Evolutionary conservation across 2,329 filamentous ascomycete species (phyloP).

Genomic region (Scolecobasidium constrictum): DNA sequence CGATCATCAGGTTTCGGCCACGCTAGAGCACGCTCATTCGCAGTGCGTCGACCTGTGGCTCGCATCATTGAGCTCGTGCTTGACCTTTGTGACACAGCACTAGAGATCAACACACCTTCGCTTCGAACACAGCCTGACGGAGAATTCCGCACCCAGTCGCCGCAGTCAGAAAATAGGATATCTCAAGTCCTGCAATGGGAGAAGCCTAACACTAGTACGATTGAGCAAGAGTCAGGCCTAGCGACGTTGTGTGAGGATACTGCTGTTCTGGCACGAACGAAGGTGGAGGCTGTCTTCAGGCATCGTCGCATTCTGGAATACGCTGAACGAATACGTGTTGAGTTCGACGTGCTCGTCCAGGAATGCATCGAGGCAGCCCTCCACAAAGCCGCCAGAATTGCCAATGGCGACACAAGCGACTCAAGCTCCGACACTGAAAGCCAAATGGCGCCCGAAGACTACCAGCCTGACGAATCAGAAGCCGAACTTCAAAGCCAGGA

Average conservation of each 20-base stretch:
- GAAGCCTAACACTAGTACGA: constrained; percentile 78
- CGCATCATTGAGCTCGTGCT: constrained; percentile 91
- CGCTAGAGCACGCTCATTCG: constrained; percentile 74
- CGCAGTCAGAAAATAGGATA: constrained; percentile 89
- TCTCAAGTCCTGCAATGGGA: constrained; percentile 95
- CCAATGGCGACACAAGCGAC: constrained; percentile 73
- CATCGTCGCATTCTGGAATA: constrained; percentile 93
- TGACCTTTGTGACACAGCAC: constrained; percentile 87
- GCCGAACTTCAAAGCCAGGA: constrained; percentile 26
- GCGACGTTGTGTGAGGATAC: constrained; percentile 84
- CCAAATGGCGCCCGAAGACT: constrained; percentile 15
- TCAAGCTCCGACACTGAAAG: constrained; percentile 38
- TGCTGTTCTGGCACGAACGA: constrained; percentile 69
- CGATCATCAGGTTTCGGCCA: constrained; percentile 63
- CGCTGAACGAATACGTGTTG: constrained; percentile 84
- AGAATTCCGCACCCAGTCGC: constrained; percentile 85
- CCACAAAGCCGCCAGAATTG: constrained; percentile 78
- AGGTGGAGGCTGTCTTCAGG: constrained; percentile 86
- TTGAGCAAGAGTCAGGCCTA: constrained; percentile 88
- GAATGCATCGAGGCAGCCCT: constrained; percentile 92
- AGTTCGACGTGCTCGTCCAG: constrained; percentile 86
- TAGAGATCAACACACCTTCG: constrained; percentile 88
- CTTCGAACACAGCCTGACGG: constrained; percentile 72
- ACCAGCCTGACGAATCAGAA: constrained; percentile 47
- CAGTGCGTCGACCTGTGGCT: constrained; percentile 76